Percentiles rank a stretch among this genome's conserved stretches.
Conservation (phyloP, 2,329 filamentous ascomycete species). For the Xylariaceae sp. region DNA sequence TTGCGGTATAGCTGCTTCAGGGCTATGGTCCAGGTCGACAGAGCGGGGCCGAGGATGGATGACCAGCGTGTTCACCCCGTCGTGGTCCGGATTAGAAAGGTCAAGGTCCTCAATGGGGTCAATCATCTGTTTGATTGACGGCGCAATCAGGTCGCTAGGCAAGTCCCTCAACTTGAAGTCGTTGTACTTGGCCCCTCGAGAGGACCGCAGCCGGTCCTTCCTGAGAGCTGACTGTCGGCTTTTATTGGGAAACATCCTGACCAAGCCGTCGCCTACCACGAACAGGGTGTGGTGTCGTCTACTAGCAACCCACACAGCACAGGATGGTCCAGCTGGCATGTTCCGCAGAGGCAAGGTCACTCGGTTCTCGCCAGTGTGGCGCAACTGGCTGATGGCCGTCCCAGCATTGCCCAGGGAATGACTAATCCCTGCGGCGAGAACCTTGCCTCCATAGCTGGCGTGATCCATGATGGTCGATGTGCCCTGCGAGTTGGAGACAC, state of each 20-base stretch:
- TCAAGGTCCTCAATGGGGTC: slow-evolving; percentile 53
- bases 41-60: slow-evolving; percentile 39
- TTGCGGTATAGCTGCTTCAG: slow-evolving; percentile 61
- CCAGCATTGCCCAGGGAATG: slow-evolving; percentile 71
- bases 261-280: slow-evolving; percentile 58
- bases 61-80: slow-evolving; percentile 50
- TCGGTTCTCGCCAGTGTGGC: slow-evolving; percentile 70
- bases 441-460: slow-evolving; percentile 65
- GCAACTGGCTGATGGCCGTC: slow-evolving; percentile 61
- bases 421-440: slow-evolving; percentile 67
- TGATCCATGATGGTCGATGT: slow-evolving; percentile 49
- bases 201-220: slow-evolving; percentile 45
- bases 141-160: slow-evolving; percentile 54
- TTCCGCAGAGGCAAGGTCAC: slow-evolving; percentile 58
- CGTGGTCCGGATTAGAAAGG: slow-evolving; percentile 46
- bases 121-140: slow-evolving; percentile 50
- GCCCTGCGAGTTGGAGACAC: slow-evolving; percentile 39
- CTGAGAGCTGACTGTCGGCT: slow-evolving; percentile 49
- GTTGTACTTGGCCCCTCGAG: slow-evolving; percentile 53
- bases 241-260: slow-evolving; percentile 61
- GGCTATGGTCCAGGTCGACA: slow-evolving; percentile 38
- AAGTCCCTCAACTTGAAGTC: slow-evolving; percentile 63
- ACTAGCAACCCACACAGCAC: slow-evolving; percentile 60
- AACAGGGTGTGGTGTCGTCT: slow-evolving; percentile 58
- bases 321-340: slow-evolving; percentile 47